Percentiles rank a stretch among this genome's conserved stretches.
Conservation (phyloP, 202 grass and related monocot species). For the Carex arenaria region DNA sequence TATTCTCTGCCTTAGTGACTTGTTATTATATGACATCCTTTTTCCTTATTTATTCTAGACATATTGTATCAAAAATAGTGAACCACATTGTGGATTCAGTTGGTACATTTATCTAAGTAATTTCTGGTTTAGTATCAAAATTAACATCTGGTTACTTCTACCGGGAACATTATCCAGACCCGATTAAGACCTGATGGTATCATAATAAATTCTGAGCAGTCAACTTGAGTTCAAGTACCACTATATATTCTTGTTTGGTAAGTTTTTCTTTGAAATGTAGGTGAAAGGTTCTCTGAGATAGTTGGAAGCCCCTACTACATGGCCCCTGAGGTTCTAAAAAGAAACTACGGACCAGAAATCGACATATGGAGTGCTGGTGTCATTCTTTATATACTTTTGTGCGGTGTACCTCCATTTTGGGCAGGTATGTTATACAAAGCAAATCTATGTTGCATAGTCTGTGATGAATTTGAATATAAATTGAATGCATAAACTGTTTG, state of each 20-base stretch:
- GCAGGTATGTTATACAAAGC: slow-evolving; percentile 52
- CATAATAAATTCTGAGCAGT: not conserved
- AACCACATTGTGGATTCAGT: not conserved
- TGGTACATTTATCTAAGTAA: not conserved
- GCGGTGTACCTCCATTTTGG: slow-evolving; percentile 99
- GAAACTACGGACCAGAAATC: slow-evolving; percentile 98
- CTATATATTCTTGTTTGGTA: not conserved
- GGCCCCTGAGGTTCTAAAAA: slow-evolving; percentile 95
- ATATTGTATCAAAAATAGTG: not conserved
- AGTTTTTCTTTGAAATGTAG: slow-evolving; percentile 32
- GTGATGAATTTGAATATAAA: not conserved
- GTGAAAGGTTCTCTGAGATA: slow-evolving; percentile 99
- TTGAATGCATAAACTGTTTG: not conserved
- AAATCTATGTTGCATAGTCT: not conserved
- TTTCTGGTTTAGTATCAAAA: not conserved
- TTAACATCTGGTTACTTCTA: not conserved
- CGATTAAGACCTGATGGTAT: not conserved
- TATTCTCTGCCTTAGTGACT: not conserved
- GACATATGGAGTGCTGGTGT: slow-evolving; percentile 99
- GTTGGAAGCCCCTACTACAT: slow-evolving; percentile 99
- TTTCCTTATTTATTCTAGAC: not conserved
- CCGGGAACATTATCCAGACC: not conserved
- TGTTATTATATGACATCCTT: not conserved
- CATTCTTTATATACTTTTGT: slow-evolving; percentile 96
- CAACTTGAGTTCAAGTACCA: not conserved